phyloP scores from a whole-genome alignment of 257 asterid genomes.

The Solanum infundibuliforme region DNA sequence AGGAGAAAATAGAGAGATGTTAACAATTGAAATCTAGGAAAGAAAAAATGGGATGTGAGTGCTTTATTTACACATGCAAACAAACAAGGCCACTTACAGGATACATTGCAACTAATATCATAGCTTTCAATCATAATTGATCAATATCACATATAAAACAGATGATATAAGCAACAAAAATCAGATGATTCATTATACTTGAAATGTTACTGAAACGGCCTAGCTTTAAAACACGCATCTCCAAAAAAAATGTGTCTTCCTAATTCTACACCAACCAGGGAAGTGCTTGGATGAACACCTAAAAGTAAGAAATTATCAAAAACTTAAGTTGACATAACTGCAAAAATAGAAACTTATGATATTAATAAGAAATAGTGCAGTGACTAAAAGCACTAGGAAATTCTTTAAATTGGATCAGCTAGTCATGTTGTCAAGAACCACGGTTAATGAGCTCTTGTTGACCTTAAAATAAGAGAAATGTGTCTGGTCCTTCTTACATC shows the following conservation, averaged over 20 bases:
- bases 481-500: neutral
- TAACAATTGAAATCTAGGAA: neutral
- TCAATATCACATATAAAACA: neutral
- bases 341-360: neutral
- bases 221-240: neutral
- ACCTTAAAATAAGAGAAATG: neutral
- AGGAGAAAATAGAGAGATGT: neutral
- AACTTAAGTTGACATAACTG: neutral
- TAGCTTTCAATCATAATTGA: neutral
- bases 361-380: neutral
- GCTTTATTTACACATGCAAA: neutral
- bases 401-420: neutral
- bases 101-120: neutral
- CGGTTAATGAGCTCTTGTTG: neutral
- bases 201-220: neutral
- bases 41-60: neutral
- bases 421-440: neutral
- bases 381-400: neutral
- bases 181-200: neutral
- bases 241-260: neutral
- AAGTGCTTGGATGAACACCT: neutral
- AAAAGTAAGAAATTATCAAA: neutral
- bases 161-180: neutral
- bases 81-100: neutral
- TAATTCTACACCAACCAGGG: neutral